Evolutionary conservation across 495 filamentous ascomycete species (phyloP).

Genomic region (Rusavskia elegans): DNA sequence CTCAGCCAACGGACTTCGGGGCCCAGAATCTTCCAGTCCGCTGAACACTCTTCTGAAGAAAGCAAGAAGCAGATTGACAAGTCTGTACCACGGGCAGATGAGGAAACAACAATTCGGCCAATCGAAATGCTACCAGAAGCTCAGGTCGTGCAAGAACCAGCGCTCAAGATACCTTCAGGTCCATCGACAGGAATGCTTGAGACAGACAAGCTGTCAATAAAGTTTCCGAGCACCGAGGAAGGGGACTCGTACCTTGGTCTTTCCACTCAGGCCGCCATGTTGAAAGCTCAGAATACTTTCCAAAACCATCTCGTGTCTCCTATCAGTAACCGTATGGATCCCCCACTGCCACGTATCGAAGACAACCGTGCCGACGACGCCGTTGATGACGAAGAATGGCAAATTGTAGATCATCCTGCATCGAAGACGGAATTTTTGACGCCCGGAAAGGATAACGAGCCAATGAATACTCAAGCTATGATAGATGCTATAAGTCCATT

Average conservation of each 20-base stretch:
- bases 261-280: conserved; percentile 34
- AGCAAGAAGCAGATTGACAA: background rate
- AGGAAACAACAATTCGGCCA: conserved; percentile 2
- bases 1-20: background rate
- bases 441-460: background rate
- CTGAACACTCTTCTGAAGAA: background rate
- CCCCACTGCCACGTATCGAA: background rate
- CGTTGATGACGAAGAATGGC: background rate
- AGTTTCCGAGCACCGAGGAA: conserved; percentile 7
- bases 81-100: background rate
- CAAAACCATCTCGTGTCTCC: conserved; percentile 23
- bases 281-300: conserved; percentile 30
- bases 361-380: background rate
- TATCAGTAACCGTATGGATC: background rate
- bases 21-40: background rate
- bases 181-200: conserved; percentile 12
- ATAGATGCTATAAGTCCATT: conserved; percentile 34
- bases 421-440: background rate
- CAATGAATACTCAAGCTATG: conserved; percentile 33
- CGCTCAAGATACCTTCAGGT: conserved; percentile 4
- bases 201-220: conserved; percentile 7
- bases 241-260: conserved; percentile 22
- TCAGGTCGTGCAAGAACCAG: conserved; percentile 4
- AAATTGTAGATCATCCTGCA: background rate
- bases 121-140: conserved; percentile 9